Conservation (phyloP, 768 basidiomycete genomes). For the Dacryopinax primogenitus region DNA sequence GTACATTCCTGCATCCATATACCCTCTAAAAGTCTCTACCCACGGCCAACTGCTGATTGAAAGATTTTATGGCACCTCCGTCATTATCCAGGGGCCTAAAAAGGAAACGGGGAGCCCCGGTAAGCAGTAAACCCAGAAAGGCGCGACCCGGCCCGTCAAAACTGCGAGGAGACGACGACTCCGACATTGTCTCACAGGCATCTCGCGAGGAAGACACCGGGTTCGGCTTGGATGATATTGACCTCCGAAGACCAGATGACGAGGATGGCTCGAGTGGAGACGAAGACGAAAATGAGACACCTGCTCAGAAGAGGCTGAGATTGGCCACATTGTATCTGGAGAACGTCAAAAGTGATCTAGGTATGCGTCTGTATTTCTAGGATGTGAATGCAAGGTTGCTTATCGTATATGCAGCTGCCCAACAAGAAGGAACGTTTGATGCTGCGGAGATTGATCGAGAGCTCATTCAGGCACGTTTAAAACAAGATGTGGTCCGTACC, state of each 20-base stretch:
- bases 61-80: not conserved
- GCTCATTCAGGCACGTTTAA: slow-evolving; percentile 75
- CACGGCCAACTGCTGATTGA: not conserved
- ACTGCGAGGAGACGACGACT: slow-evolving; percentile 9
- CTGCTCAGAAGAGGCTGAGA: slow-evolving; percentile 81
- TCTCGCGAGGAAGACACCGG: slow-evolving; percentile 26
- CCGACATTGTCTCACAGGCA: slow-evolving; percentile 11
- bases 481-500: slow-evolving; percentile 62
- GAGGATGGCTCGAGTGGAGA: slow-evolving; percentile 57
- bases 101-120: not conserved
- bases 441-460: slow-evolving; percentile 93
- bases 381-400: not conserved
- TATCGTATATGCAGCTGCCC: not conserved
- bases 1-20: not conserved
- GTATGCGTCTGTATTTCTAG: slow-evolving; percentile 30
- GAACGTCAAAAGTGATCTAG: slow-evolving; percentile 61
- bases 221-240: slow-evolving; percentile 53
- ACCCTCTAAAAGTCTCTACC: not conserved
- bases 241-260: slow-evolving; percentile 44
- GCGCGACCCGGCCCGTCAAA: slow-evolving; percentile 13
- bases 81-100: not conserved
- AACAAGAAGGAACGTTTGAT: slow-evolving; percentile 82
- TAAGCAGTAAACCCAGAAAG: not conserved
- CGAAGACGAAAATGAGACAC: slow-evolving; percentile 79
- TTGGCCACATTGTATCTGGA: slow-evolving; percentile 84